Conservation (phyloP, 768 basidiomycete genomes). For the Hysterangium stoloniferum region DNA sequence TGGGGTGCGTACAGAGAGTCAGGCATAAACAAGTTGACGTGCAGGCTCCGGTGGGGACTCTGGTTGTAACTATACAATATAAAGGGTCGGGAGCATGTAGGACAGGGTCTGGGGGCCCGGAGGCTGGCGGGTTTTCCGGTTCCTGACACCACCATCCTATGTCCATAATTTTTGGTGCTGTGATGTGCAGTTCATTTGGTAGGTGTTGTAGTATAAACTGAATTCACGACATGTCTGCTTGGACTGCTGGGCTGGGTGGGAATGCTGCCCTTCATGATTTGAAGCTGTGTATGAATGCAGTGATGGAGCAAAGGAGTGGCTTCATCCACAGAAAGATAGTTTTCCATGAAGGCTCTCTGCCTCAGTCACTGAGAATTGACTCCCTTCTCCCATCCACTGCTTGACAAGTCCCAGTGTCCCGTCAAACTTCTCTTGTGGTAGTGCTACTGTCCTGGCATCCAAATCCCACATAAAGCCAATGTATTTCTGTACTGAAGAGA, state of each 20-base stretch:
- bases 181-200: slow-evolving; percentile 19
- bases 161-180: slow-evolving; percentile 15
- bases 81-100: no score
- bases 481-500: slow-evolving; percentile 21
- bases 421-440: no score
- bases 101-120: no score
- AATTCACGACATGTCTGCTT: slow-evolving; percentile 22
- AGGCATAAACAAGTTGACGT: no score
- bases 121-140: no score
- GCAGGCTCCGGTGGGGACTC: no score
- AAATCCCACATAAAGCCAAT: slow-evolving; percentile 33
- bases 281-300: slow-evolving; percentile 20
- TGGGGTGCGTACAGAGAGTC: no score
- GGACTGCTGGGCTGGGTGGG: slow-evolving; percentile 6
- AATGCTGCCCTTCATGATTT: slow-evolving; percentile 12
- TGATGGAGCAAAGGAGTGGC: slow-evolving; percentile 19
- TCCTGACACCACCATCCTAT: no score
- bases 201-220: slow-evolving; percentile 12
- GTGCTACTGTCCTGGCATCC: slow-evolving; percentile 14
- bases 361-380: slow-evolving; percentile 15
- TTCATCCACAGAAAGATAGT: slow-evolving; percentile 24
- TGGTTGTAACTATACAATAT: no score
- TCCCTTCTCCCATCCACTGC: not conserved
- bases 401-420: no score
- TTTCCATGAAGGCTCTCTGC: slow-evolving; percentile 25